Evolutionary conservation across 2,329 filamentous ascomycete genomes (phyloP).

Genomic region (Diaporthe helianthi): DNA sequence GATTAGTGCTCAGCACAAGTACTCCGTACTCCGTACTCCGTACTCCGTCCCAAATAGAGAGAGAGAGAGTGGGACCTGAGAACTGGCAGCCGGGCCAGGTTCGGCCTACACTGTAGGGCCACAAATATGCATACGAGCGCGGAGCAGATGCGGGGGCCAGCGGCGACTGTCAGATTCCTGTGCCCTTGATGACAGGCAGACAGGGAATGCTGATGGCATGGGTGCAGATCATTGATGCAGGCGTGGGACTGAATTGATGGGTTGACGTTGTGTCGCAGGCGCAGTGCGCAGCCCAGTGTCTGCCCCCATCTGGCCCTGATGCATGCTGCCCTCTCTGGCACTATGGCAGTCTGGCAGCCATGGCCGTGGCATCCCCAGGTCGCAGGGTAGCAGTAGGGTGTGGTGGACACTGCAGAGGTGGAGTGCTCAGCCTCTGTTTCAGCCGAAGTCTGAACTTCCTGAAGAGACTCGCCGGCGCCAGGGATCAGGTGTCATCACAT

Average conservation of each 20-base stretch:
- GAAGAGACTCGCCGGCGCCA: constrained; percentile 23
- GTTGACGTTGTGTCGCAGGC: constrained; percentile 24
- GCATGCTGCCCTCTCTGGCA: too few relatives aligned
- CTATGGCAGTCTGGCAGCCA: not conserved
- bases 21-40: not conserved
- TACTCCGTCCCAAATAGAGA: not conserved
- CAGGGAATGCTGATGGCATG: too few relatives aligned
- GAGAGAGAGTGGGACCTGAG: not conserved
- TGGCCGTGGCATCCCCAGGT: not conserved
- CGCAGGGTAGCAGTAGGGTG: constrained; percentile 19
- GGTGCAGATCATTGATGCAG: constrained; percentile 8
- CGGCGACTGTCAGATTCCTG: constrained; percentile 21
- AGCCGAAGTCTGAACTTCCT: constrained; percentile 27
- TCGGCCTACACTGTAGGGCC: constrained; percentile 21
- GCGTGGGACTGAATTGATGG: constrained; percentile 13
- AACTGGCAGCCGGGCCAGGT: constrained; percentile 1
- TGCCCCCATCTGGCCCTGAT: too few relatives aligned
- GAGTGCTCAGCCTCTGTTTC: constrained; percentile 26
- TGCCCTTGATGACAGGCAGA: too few relatives aligned
- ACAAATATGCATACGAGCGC: constrained; percentile 7
- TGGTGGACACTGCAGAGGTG: constrained; percentile 24
- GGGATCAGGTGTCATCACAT: constrained; percentile 25
- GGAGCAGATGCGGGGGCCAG: constrained; percentile 18
- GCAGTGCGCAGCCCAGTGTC: constrained; percentile 19
- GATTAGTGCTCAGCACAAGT: not conserved